Evolutionary conservation across 768 basidiomycete genomes (phyloP).

Genomic region (Mycena galericulata): DNA sequence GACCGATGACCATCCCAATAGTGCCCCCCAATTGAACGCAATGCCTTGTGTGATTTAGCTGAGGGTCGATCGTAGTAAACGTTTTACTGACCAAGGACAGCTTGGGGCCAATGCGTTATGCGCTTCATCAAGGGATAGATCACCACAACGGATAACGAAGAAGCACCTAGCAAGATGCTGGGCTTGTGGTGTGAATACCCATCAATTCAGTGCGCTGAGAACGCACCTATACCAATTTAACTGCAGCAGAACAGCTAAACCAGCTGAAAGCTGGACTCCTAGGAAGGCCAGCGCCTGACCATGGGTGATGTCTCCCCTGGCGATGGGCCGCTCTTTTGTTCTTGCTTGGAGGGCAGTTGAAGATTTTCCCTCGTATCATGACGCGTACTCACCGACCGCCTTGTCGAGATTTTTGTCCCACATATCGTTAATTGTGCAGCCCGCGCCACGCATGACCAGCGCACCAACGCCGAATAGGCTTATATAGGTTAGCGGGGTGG

Average conservation of each 20-base stretch:
- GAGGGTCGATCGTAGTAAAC: neutral
- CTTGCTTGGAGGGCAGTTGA: constrained; percentile 63
- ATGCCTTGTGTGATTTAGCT: constrained; percentile 60
- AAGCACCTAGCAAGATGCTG: constrained; percentile 92
- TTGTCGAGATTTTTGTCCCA: constrained; percentile 96
- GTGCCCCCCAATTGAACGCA: constrained; percentile 96
- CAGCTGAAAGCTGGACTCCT: constrained; percentile 82
- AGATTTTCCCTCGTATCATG: neutral
- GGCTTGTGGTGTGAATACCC: constrained; percentile 4
- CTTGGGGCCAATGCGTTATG: constrained; percentile 96
- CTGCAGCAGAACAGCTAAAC: constrained; percentile 88
- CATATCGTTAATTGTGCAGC: constrained; percentile 99
- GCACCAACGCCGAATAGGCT: constrained; percentile 91
- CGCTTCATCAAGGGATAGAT: constrained; percentile 98
- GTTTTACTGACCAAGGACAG: constrained; percentile 80
- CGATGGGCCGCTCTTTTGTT: constrained; percentile 90
- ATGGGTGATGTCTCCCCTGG: constrained; percentile 81
- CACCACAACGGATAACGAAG: constrained; percentile 88
- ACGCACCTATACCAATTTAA: constrained; percentile 94
- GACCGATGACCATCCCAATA: constrained; percentile 97
- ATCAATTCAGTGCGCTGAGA: neutral
- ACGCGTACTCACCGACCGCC: constrained; percentile 76
- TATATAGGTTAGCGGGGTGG: constrained; percentile 80
- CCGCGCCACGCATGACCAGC: constrained; percentile 95
- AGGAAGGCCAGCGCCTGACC: constrained; percentile 86